Conservation (phyloP, 139 green algal species). For the Tetradesmus lagerheimii region DNA sequence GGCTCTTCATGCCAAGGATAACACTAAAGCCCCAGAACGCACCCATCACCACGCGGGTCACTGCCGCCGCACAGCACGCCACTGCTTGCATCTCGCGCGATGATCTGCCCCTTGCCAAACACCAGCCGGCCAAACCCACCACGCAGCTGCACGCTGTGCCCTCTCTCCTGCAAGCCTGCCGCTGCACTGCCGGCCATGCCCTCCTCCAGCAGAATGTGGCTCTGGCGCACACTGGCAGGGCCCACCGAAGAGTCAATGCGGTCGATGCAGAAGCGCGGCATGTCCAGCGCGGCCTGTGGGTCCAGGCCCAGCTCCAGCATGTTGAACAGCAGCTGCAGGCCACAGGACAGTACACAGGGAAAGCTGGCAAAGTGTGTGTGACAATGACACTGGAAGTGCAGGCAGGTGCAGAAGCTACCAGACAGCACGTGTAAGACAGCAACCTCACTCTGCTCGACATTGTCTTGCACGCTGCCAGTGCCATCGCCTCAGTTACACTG, state of each 20-base stretch:
- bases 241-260: constrained; percentile 62
- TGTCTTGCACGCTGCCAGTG: too few species aligned
- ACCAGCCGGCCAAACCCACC: constrained; percentile 40
- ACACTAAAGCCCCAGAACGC: constrained; percentile 54
- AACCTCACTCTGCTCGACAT: too few species aligned
- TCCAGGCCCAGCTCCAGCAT: constrained; percentile 79
- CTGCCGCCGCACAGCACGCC: constrained; percentile 74
- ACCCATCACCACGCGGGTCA: constrained; percentile 75
- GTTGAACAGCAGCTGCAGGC: constrained; percentile 55
- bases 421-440: too few species aligned
- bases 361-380: too few species aligned
- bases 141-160: constrained; percentile 51
- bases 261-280: constrained; percentile 72
- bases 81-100: constrained; percentile 60
- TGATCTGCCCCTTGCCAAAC: constrained; percentile 77
- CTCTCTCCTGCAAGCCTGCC: constrained; percentile 46
- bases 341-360: background rate
- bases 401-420: background rate
- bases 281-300: constrained; percentile 77
- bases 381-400: too few species aligned
- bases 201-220: constrained; percentile 56
- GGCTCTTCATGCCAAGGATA: too few species aligned
- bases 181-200: constrained; percentile 47
- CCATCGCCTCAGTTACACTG: too few species aligned
- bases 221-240: constrained; percentile 50